Conservation (phyloP, 305 asterid genomes). For the Fraxinus sp. region DNA sequence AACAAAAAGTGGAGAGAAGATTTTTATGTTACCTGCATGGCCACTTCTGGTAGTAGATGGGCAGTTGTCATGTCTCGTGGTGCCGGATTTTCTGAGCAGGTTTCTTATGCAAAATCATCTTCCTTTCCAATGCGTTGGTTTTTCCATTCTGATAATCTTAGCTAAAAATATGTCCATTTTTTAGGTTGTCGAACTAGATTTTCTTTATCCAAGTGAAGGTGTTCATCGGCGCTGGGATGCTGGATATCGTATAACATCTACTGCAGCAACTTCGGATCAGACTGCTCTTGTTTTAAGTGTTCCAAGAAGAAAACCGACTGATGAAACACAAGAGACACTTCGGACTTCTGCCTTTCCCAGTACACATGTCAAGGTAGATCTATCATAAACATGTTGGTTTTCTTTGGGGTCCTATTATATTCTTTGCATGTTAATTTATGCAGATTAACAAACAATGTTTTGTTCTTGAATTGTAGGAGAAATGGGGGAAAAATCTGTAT, state of each 20-base stretch:
- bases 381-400: background rate
- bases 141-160: background rate
- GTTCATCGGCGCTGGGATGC: conserved; percentile 77
- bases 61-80: conserved; percentile 85
- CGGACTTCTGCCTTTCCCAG: conserved; percentile 90
- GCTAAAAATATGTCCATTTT: conserved; percentile 3
- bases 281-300: conserved; percentile 72
- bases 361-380: conserved; percentile 65
- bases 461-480: conserved; percentile 55
- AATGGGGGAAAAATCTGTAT: conserved; percentile 84
- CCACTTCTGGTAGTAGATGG: conserved; percentile 83
- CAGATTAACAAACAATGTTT: background rate
- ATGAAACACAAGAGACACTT: conserved; percentile 87
- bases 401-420: background rate
- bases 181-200: conserved; percentile 89
- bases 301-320: conserved; percentile 64
- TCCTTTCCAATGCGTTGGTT: background rate
- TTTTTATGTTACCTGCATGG: conserved; percentile 80
- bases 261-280: conserved; percentile 83
- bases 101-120: conserved; percentile 20
- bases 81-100: conserved; percentile 84
- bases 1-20: conserved; percentile 92
- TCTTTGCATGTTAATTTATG: background rate
- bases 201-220: conserved; percentile 91
- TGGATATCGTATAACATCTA: conserved; percentile 76